phyloP scores from a whole-genome alignment of 169 alveolate species.

The Plasmodium falciparum region DNA sequence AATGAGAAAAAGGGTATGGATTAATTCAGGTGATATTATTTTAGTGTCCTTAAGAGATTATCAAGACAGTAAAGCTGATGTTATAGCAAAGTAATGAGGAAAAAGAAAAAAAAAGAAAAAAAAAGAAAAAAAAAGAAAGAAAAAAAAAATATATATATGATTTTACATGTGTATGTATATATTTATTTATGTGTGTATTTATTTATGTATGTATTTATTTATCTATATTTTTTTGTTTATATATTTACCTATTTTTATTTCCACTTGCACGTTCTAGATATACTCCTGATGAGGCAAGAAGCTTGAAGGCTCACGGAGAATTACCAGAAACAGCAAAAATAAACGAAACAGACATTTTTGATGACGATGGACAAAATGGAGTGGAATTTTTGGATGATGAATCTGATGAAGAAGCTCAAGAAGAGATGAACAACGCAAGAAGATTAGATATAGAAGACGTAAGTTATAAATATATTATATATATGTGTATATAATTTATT shows the following conservation, averaged over 20 bases:
- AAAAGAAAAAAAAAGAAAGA: too few relatives aligned
- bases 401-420: slow-evolving; percentile 81
- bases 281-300: slow-evolving; percentile 98
- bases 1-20: slow-evolving; percentile 99
- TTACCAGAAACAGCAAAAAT: slow-evolving; percentile 97
- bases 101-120: too few relatives aligned
- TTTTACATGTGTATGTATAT: neutral
- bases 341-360: slow-evolving; percentile 93
- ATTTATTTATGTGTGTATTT: neutral
- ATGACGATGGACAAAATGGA: slow-evolving; percentile 92
- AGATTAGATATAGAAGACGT: slow-evolving; percentile 69
- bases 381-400: slow-evolving; percentile 91
- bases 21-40: slow-evolving; percentile 96
- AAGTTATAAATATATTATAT: slow-evolving; percentile 5
- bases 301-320: slow-evolving; percentile 96
- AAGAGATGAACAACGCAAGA: slow-evolving; percentile 36
- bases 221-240: neutral
- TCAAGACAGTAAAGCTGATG: slow-evolving; percentile 99
- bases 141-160: neutral
- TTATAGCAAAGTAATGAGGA: slow-evolving; percentile 93
- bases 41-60: slow-evolving; percentile 97
- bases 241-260: neutral
- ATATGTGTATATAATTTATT: slow-evolving; percentile 4
- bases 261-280: slow-evolving; percentile 51
- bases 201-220: neutral